These are phyloP conservation scores for Vinca minor DNA, from an alignment of 257 asterid species.

Conservation along the genomic window DNA sequence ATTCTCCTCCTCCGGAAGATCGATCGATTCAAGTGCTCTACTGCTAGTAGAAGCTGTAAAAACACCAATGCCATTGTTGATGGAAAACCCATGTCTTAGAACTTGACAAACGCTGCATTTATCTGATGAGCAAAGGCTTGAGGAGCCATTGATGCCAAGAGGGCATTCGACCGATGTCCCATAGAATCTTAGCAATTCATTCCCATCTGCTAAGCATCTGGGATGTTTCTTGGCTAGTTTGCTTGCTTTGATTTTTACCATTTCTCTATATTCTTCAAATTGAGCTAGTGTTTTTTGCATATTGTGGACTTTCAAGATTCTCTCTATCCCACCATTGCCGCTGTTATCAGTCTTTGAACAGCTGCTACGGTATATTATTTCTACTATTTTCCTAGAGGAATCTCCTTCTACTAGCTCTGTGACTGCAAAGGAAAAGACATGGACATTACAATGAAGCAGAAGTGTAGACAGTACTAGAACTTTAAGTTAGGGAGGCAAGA, in stretches of 20 bases:
- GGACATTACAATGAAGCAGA: too few relatives aligned
- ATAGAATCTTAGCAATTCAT: constrained; percentile 73
- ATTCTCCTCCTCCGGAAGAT: constrained; percentile 20
- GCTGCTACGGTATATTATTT: constrained; percentile 70
- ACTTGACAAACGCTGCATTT: constrained; percentile 61
- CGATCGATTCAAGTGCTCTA: constrained; percentile 60
- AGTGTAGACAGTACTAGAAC: too few relatives aligned
- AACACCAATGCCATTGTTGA: constrained; percentile 47
- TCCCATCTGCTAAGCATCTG: constrained; percentile 92
- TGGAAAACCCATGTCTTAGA: constrained; percentile 57
- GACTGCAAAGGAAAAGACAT: constrained; percentile 39
- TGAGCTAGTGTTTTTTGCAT: constrained; percentile 74
- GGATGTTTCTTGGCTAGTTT: constrained; percentile 74
- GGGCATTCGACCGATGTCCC: constrained; percentile 61
- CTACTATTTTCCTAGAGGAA: constrained; percentile 84
- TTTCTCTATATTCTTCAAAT: constrained; percentile 77
- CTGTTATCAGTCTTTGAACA: constrained; percentile 35
- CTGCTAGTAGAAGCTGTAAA: constrained; percentile 83
- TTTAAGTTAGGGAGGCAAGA: too few relatives aligned
- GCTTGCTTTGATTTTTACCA: constrained; percentile 70
- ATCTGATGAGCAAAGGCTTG: constrained; percentile 48
- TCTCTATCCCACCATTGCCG: constrained; percentile 39
- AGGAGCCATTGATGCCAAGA: constrained; percentile 48
- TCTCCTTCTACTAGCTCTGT: constrained; percentile 81
- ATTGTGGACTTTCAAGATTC: constrained; percentile 83